Base-by-base conservation (phyloP, 2,329 filamentous ascomycete species). In the Ceratocystis smalleyi region DNA sequence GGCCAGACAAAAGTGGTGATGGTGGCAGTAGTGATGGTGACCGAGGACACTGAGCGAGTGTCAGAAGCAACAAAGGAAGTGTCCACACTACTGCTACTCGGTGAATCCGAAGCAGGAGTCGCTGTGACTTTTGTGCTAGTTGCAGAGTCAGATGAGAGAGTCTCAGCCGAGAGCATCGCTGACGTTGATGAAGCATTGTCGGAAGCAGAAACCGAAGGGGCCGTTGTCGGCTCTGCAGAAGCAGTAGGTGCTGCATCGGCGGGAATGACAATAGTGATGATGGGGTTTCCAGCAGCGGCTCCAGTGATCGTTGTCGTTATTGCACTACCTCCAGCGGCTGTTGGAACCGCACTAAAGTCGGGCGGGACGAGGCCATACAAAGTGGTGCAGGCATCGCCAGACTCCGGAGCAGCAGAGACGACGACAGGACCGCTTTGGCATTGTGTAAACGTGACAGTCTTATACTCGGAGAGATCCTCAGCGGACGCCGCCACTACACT, bases 241-340 rank as follows among this genome's bases (percentile, higher is more conserved):
- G 59, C n/a, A 12, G 12, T n/a, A 12, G 59, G n/a, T 3, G 1
- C 49, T 55, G 43, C 43, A 45, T 32, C 59, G 17, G 59, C 55
- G 12, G 57, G 35, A 54, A 66, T 66, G 12, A 64, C 40, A 59
- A 66, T 54, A 8, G 65, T 66, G n/a, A 66, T 43, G 30, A 64
- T 57, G 22, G 65, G 65, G n/a, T 64, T 59, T 22, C 49, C 57
- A 43, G 45, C n/a, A 19, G 55, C 62, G 10, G 57, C 64, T 10
- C 49, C 57, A 32, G 54, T 59, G 19, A 65, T 49, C 60, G 60
- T 65, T n/a, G 61, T 59, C 15, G 62, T 64, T 27, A 63, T 66
- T 22, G 43, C 43, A 55, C 40, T 59, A 19, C 40, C 64, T 3
- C 19, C 7, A 22, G 64, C 43, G 24, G 55, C 40, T 19, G 43